Evolutionary conservation across 768 basidiomycete species (phyloP).

Genomic region (Cystobasidium ongulense): DNA sequence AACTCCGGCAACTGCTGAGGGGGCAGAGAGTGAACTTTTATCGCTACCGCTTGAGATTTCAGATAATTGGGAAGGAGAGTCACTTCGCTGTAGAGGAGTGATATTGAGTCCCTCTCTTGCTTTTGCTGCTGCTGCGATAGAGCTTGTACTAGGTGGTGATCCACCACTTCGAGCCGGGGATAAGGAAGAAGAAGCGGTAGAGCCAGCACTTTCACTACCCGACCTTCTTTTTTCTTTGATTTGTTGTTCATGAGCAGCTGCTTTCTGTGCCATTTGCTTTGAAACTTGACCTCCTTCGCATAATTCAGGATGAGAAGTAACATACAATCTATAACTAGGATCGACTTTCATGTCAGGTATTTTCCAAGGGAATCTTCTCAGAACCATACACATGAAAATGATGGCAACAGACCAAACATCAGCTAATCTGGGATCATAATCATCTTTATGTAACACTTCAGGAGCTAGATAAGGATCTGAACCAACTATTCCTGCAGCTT

Average conservation of each 20-base stretch:
- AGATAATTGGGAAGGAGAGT: neutral
- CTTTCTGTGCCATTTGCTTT: neutral
- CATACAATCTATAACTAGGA: constrained; percentile 80
- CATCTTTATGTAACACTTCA: constrained; percentile 70
- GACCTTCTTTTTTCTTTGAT: neutral
- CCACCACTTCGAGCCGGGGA: neutral
- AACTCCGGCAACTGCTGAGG: neutral
- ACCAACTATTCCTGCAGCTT: constrained; percentile 83
- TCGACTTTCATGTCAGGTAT: constrained; percentile 92
- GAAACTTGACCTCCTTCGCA: constrained; percentile 41
- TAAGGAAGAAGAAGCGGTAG: neutral
- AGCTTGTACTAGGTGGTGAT: neutral
- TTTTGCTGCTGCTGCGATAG: neutral
- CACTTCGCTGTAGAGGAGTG: constrained; percentile 2
- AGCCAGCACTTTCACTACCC: neutral
- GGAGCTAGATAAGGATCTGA: constrained; percentile 98
- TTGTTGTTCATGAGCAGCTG: neutral
- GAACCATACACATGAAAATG: constrained; percentile 98
- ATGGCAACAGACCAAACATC: constrained; percentile 98
- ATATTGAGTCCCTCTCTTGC: constrained; percentile 6
- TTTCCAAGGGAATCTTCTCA: constrained; percentile 97
- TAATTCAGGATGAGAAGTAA: constrained; percentile 85
- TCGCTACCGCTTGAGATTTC: neutral
- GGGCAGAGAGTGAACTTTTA: neutral
- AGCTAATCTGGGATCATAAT: constrained; percentile 91